Evolutionary conservation across 169 alveolate species (phyloP).

Genomic region (Eimeria necatrix): DNA sequence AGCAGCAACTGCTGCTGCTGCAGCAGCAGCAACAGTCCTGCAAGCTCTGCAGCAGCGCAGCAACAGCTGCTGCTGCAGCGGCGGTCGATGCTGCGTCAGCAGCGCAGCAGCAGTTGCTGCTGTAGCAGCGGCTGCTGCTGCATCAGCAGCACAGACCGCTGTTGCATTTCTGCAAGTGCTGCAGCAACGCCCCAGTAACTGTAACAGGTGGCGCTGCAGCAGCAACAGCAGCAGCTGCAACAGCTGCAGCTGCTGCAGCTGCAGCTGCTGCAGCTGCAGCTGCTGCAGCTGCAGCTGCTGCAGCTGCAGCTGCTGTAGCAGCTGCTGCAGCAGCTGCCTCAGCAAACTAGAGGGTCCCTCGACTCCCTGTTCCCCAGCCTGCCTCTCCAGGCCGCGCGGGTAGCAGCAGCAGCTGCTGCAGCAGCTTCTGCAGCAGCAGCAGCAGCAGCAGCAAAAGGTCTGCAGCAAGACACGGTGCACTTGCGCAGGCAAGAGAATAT

Average conservation of each 20-base stretch:
- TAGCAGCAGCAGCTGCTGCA: background rate
- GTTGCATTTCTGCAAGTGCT: background rate
- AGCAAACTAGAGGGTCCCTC: background rate
- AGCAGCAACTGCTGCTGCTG: background rate
- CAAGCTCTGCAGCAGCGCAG: background rate
- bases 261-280: constrained; percentile 15
- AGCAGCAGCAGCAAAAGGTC: constrained; percentile 4
- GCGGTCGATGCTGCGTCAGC: background rate
- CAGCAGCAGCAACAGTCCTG: background rate
- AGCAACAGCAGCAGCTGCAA: constrained; percentile 18
- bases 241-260: background rate
- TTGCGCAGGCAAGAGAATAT: background rate
- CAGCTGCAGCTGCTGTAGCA: background rate
- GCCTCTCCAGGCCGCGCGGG: background rate
- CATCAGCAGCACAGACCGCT: background rate
- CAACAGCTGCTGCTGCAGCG: background rate
- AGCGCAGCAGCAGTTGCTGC: background rate
- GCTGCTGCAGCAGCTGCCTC: constrained; percentile 40
- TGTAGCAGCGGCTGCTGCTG: constrained; percentile 2
- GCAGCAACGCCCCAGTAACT: background rate
- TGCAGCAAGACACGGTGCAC: background rate
- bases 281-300: background rate
- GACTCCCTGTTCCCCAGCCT: background rate
- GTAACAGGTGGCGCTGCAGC: background rate
- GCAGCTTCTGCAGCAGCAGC: background rate